phyloP scores from a whole-genome alignment of 805 yeast species.

The Candida orba region DNA sequence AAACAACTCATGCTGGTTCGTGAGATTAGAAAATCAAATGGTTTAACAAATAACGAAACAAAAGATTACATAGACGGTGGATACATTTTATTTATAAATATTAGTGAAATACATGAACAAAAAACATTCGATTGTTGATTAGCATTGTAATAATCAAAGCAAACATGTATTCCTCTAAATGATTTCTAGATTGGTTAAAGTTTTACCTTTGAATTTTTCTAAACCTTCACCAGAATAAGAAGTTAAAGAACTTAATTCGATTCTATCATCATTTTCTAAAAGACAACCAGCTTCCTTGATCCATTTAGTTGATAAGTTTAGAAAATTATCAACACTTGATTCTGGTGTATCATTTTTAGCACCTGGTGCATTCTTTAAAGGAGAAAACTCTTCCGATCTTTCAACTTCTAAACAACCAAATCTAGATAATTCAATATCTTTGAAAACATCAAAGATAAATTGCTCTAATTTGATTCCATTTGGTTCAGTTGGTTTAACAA shows the following conservation, averaged over 20 bases:
- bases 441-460: slow-evolving; percentile 94
- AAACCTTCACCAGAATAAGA: slow-evolving; percentile 75
- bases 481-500: slow-evolving; percentile 58
- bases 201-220: slow-evolving; percentile 44
- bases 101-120: no score
- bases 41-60: no score
- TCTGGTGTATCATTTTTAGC: slow-evolving; percentile 80
- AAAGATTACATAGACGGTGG: no score
- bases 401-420: slow-evolving; percentile 93
- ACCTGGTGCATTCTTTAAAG: slow-evolving; percentile 85
- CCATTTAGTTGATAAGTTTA: slow-evolving; percentile 72
- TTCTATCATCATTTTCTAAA: slow-evolving; percentile 38
- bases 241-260: slow-evolving; percentile 72
- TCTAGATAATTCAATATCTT: slow-evolving; percentile 55
- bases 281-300: slow-evolving; percentile 60
- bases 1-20: slow-evolving; percentile 4
- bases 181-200: slow-evolving; percentile 24
- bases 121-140: no score
- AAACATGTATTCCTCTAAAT: slow-evolving; percentile 8
- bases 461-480: slow-evolving; percentile 96
- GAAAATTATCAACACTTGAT: slow-evolving; percentile 61
- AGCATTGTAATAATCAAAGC: no score
- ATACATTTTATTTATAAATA: no score
- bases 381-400: slow-evolving; percentile 81
- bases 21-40: neutral